Evolutionary conservation across 805 yeast genomes (phyloP).

Genomic region (Starmera caribaea): DNA sequence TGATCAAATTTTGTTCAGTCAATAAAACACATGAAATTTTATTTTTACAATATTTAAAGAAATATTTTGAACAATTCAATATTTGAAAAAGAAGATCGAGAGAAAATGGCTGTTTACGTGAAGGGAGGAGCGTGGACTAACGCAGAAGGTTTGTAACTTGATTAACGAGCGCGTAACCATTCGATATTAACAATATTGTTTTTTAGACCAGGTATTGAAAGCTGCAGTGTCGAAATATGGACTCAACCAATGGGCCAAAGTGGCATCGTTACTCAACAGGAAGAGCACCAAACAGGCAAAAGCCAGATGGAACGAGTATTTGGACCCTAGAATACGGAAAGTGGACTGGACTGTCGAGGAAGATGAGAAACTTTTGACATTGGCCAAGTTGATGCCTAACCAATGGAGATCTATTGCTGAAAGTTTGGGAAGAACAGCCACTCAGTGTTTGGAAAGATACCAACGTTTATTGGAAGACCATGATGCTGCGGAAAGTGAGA

Average conservation of each 20-base stretch:
- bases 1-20: too few relatives aligned
- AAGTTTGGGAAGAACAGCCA: slow-evolving; percentile 73
- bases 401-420: slow-evolving; percentile 94
- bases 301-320: slow-evolving; percentile 85
- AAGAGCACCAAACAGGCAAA: slow-evolving; percentile 90
- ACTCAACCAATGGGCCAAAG: slow-evolving; percentile 88
- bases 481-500: slow-evolving; percentile 22
- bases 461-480: slow-evolving; percentile 57
- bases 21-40: too few relatives aligned
- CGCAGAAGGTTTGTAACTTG: slow-evolving; percentile 30
- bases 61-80: background rate
- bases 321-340: slow-evolving; percentile 63
- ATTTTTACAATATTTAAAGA: background rate
- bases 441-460: slow-evolving; percentile 78
- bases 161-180: too few relatives aligned
- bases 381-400: slow-evolving; percentile 71
- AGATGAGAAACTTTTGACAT: slow-evolving; percentile 57
- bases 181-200: slow-evolving; percentile 14
- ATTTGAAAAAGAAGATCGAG: background rate
- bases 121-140: slow-evolving; percentile 91
- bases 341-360: slow-evolving; percentile 66
- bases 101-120: slow-evolving; percentile 56
- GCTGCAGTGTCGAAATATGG: slow-evolving; percentile 95
- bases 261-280: slow-evolving; percentile 73
- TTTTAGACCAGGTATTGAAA: slow-evolving; percentile 65